Evolutionary conservation across 495 filamentous ascomycete genomes (phyloP).

Genomic region (Neurospora sublineolata): DNA sequence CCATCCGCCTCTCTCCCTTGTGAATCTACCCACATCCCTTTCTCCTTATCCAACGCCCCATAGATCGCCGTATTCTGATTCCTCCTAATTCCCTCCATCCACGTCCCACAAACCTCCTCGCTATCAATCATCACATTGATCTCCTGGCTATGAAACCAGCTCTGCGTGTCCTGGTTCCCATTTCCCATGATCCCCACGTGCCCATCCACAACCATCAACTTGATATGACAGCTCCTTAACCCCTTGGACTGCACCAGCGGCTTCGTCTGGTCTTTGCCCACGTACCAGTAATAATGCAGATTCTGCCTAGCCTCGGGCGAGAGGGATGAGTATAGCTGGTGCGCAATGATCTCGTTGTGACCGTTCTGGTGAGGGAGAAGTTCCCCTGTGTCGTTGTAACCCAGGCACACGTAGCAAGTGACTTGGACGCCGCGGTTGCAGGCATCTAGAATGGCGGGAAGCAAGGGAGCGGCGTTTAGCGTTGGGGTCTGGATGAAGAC

Average conservation of each 20-base stretch:
- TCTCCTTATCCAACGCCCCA: conserved; percentile 42
- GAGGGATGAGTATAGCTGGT: conserved; percentile 44
- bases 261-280: conserved; percentile 56
- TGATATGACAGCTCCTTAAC: conserved; percentile 59
- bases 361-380: conserved; percentile 65
- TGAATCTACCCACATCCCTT: conserved; percentile 51
- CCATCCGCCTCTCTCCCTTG: conserved; percentile 44
- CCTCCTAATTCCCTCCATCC: conserved; percentile 48
- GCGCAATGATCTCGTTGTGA: conserved; percentile 59
- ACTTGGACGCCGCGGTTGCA: conserved; percentile 55
- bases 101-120: conserved; percentile 43
- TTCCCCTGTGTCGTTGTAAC: conserved; percentile 70
- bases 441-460: conserved; percentile 50
- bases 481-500: conserved; percentile 70
- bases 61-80: conserved; percentile 63
- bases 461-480: conserved; percentile 57
- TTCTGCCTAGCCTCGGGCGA: conserved; percentile 31
- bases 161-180: conserved; percentile 75
- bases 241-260: conserved; percentile 54
- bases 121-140: conserved; percentile 65
- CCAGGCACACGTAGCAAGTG: conserved; percentile 58
- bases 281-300: conserved; percentile 54
- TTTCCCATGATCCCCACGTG: conserved; percentile 58
- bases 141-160: conserved; percentile 67
- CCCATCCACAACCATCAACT: conserved; percentile 63